These are phyloP conservation scores for Exophiala sideris DNA, from an alignment of 2,329 filamentous ascomycete genomes.

Conservation along the genomic window DNA sequence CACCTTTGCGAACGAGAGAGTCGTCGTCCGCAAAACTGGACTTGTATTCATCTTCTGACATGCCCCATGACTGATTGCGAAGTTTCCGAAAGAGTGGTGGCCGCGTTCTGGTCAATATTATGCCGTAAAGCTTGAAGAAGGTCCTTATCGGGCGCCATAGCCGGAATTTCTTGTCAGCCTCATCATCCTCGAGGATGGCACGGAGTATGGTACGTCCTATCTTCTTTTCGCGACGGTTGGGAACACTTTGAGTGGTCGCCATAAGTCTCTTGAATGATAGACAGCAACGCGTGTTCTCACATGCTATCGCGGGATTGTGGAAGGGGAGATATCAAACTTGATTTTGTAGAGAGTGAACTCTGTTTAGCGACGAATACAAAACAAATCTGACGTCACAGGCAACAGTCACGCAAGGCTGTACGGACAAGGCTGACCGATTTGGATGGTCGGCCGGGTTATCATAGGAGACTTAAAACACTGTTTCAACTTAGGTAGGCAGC, in stretches of 20 bases:
- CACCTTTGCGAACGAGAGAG: conserved; percentile 57
- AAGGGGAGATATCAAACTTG: no score
- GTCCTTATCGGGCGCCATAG: conserved; percentile 36
- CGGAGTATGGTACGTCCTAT: conserved; percentile 44
- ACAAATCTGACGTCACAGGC: no score
- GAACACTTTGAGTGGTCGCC: no score
- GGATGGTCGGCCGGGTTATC: background rate
- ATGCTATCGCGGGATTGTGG: no score
- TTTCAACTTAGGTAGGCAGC: no score
- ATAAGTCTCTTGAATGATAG: no score
- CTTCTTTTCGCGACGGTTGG: conserved; percentile 11
- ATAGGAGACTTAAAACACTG: no score
- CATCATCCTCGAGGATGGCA: conserved; percentile 34
- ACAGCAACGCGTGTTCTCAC: no score
- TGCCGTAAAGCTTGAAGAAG: conserved; percentile 54
- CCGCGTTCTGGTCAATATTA: conserved; percentile 48
- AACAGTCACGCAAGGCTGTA: background rate
- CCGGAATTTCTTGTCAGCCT: conserved; percentile 27
- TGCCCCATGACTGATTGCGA: conserved; percentile 51
- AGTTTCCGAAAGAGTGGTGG: conserved; percentile 51
- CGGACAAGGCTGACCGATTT: background rate
- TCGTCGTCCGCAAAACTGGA: conserved; percentile 50
- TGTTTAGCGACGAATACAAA: no score
- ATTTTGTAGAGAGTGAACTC: no score
- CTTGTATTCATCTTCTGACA: conserved; percentile 54